These are phyloP conservation scores for Phytophthora boehmeriae DNA, from an alignment of 352 stramenopile genomes.

Conservation along the genomic window DNA sequence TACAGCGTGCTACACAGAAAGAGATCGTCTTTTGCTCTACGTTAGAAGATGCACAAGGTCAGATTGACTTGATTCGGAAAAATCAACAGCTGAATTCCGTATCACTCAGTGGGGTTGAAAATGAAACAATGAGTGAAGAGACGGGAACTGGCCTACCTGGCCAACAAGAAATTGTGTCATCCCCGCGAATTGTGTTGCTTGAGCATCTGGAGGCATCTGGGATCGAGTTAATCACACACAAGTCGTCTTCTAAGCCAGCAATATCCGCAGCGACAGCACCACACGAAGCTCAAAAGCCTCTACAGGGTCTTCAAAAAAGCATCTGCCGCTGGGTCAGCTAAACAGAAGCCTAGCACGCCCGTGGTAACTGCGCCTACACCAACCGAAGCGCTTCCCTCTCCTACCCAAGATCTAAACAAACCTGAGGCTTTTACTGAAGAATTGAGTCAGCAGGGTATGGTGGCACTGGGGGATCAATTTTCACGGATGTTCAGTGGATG, in stretches of 20 bases:
- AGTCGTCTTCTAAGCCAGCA: conserved; percentile 13
- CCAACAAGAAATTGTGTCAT: background rate
- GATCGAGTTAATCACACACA: conserved; percentile 14
- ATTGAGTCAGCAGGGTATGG: conserved; percentile 12
- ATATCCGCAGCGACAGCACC: conserved; percentile 1
- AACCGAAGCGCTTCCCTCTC: background rate
- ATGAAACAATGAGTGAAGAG: background rate
- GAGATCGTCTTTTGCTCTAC: conserved; percentile 43
- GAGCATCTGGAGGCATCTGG: conserved; percentile 40
- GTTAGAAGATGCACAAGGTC: conserved; percentile 26
- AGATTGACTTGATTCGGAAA: conserved; percentile 22
- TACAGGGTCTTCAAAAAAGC: conserved; percentile 25
- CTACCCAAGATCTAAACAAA: conserved; percentile 9
- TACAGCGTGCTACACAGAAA: conserved; percentile 38
- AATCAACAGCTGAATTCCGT: conserved; percentile 6
- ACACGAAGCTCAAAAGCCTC: conserved; percentile 22
- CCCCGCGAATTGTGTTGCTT: conserved; percentile 44
- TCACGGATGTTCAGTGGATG: conserved; percentile 20
- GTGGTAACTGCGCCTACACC: background rate
- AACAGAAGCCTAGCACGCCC: conserved; percentile 16
- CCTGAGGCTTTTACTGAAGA: conserved; percentile 3
- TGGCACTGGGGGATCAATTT: conserved; percentile 24
- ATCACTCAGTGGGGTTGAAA: conserved; percentile 6
- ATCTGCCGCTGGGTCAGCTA: conserved; percentile 13
- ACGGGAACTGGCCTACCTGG: background rate